Base-by-base conservation (phyloP, 1,139 yeast species). In the Taphrina confusa region DNA sequence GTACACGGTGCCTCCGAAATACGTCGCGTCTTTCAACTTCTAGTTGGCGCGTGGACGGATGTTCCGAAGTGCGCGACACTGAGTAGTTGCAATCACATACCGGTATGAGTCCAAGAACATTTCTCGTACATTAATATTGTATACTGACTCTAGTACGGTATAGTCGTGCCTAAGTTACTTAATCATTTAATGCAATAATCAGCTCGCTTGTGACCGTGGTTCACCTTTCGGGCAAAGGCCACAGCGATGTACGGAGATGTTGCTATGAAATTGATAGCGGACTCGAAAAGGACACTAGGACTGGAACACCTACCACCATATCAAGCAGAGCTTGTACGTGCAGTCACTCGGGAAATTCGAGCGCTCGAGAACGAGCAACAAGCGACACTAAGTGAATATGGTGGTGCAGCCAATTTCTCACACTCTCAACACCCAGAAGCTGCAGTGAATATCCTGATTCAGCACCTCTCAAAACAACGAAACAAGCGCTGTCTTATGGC, bases 401-500 rank as follows among this genome's bases (percentile, higher is more conserved):
- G 64, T 30, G 79, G 81, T 64, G 76, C 82, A 40, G 78, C 79
- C 61, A 83, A 83, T 64, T 63, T 68, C 33, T 65, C 64, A 6
- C 68, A 71, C 4, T 65, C 71, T 11, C 71, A 70, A 40, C 71
- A 72, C 56, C 65, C 76, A 8, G 68, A 68, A 23, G 67, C 70
- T 8, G 69, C 74, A n/a, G 86, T 95, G 65, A 91, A 87, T 62
- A 72, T 85, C 49, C 87, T 90, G 69, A 92, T 91, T 1, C 83
- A 89, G n/a, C 86, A 84, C 66, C 73, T 89, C 45, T 84, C 89
- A 44, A 84, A 90, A 84, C 79, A 92, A 63, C 76, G 97, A 60
- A 90, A 92, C 72, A 92, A 92, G 71, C 76, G 98, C 61, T 90
- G 97, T 70, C 71, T 92, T 36, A 71, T 92, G 63, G 97, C 96